phyloP scores from a whole-genome alignment of 192 early-diverging fungal genomes.

The Haplosporangium gracile region DNA sequence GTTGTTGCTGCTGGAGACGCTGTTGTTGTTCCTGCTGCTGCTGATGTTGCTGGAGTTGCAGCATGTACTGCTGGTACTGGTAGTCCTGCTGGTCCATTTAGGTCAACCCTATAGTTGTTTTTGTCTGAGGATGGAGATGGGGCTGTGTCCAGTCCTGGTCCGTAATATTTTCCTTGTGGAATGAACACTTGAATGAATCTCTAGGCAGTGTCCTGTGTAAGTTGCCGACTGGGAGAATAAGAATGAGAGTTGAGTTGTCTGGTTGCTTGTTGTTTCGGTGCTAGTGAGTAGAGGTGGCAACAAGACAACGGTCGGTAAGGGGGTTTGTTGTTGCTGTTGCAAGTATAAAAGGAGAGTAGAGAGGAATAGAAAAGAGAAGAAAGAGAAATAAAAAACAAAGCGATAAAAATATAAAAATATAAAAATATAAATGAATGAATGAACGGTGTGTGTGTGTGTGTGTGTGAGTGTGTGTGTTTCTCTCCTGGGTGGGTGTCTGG shows the following conservation, averaged over 20 bases:
- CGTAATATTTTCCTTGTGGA: background rate
- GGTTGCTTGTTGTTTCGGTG: background rate
- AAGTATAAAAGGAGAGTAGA: too few species aligned
- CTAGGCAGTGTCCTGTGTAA: background rate
- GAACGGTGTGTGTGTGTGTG: too few species aligned
- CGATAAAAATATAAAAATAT: background rate
- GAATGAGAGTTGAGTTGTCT: background rate
- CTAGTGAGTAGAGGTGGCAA: background rate
- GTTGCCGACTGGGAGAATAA: background rate
- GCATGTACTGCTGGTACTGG: conserved; percentile 36
- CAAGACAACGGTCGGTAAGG: background rate
- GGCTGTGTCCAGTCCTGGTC: background rate
- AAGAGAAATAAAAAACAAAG: background rate
- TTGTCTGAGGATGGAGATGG: background rate
- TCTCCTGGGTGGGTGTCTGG: too few species aligned
- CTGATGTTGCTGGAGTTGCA: conserved; percentile 19
- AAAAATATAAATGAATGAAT: background rate
- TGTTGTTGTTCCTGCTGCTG: conserved; percentile 24
- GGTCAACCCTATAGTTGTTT: background rate
- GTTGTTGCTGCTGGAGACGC: conserved; percentile 17
- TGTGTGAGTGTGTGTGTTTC: too few species aligned
- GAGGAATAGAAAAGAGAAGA: background rate
- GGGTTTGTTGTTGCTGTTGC: background rate
- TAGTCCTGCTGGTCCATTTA: conserved; percentile 8
- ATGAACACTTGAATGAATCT: background rate